Conservation (phyloP, 208 protist genomes). For the Entamoeba dispar region DNA sequence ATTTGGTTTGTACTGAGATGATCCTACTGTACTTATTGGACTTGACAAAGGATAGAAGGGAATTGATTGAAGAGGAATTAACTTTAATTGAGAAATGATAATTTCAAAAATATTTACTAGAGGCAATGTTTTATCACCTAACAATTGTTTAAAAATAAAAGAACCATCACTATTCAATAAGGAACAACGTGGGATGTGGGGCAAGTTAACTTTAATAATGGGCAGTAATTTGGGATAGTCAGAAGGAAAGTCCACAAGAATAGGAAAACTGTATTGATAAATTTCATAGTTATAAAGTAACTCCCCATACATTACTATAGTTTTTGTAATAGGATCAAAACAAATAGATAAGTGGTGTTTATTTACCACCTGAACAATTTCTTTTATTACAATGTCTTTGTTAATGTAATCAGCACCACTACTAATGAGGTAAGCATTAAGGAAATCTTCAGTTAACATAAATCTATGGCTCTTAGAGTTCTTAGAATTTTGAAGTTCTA, state of each 20-base stretch:
- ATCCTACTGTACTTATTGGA: too few relatives aligned
- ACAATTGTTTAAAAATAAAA: not conserved
- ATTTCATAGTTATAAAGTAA: not conserved
- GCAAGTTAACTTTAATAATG: not conserved
- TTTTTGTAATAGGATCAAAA: not conserved
- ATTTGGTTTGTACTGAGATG: too few relatives aligned
- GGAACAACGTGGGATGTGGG: not conserved
- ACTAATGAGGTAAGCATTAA: not conserved
- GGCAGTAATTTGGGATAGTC: not conserved
- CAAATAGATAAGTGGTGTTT: not conserved
- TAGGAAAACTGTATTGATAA: not conserved
- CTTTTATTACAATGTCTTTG: not conserved
- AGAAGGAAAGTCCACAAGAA: not conserved
- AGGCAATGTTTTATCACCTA: too few relatives aligned
- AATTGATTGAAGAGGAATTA: too few relatives aligned
- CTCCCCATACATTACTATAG: not conserved
- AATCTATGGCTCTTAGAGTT: too few relatives aligned
- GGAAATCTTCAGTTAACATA: too few relatives aligned
- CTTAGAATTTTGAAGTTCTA: too few relatives aligned
- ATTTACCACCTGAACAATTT: not conserved
- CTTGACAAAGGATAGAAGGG: too few relatives aligned
- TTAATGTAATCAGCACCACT: not conserved
- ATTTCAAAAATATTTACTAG: too few relatives aligned
- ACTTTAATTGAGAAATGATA: too few relatives aligned
- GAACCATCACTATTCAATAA: not conserved